phyloP scores from a whole-genome alignment of 2,329 filamentous ascomycete genomes.

The Chaetomium olivaceum region DNA sequence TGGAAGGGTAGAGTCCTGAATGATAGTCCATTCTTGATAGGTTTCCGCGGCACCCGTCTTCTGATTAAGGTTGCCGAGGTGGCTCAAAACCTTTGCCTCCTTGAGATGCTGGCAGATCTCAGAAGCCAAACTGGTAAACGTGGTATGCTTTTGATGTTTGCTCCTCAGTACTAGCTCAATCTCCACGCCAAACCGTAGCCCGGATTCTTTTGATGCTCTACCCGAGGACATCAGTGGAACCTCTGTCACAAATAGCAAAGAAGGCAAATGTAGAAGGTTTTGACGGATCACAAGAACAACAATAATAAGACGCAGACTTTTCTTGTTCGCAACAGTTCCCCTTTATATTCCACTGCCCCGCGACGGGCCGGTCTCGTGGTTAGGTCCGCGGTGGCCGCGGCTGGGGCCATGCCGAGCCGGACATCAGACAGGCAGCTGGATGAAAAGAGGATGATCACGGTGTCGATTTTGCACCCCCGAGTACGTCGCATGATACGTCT shows the following conservation, averaged over 20 bases:
- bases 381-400: neutral
- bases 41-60: neutral
- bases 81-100: neutral
- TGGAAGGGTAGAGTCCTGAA: neutral
- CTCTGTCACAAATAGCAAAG: neutral
- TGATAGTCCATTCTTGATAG: slow-evolving; percentile 1
- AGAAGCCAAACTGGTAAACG: neutral
- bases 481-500: neutral
- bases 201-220: neutral
- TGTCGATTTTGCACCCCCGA: neutral
- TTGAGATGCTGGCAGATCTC: slow-evolving; percentile 2
- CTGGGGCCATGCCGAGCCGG: neutral
- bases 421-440: neutral
- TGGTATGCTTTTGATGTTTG: neutral
- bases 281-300: neutral
- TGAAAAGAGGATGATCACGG: neutral
- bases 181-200: slow-evolving; percentile 9
- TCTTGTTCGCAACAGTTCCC: neutral
- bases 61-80: neutral
- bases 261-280: neutral
- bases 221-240: neutral
- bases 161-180: neutral
- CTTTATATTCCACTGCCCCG: neutral
- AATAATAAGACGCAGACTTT: neutral
- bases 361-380: neutral